Percentiles rank a stretch among this genome's conserved stretches.
Evolutionary conservation across 441 rosid species (phyloP).

Genomic region (Melastoma candidum): DNA sequence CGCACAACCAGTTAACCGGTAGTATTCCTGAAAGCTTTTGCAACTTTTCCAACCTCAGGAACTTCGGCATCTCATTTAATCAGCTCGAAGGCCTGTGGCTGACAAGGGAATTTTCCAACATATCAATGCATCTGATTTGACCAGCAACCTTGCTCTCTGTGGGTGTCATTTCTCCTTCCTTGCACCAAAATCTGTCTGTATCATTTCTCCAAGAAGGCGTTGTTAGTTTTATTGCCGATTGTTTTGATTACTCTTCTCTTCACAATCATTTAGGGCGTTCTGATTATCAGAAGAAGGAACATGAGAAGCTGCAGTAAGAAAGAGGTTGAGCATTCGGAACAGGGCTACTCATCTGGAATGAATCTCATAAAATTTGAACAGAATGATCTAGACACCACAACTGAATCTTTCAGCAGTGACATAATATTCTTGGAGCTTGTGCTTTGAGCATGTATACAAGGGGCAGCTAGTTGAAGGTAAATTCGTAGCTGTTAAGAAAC

Average conservation of each 20-base stretch:
- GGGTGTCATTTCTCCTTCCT: conserved; percentile 34
- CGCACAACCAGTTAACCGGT: conserved; percentile 53
- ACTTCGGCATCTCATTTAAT: conserved; percentile 60
- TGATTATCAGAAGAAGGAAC: conserved; percentile 15
- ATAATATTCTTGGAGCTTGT: conserved; percentile 63
- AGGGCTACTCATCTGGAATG: conserved; percentile 31
- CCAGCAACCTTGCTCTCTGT: conserved; percentile 62
- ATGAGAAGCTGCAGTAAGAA: conserved; percentile 21
- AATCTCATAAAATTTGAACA: conserved; percentile 48
- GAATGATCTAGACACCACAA: conserved; percentile 52
- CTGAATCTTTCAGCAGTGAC: conserved; percentile 37
- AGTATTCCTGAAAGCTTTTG: conserved; percentile 54
- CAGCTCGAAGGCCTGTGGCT: conserved; percentile 60
- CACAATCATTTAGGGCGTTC: conserved; percentile 22
- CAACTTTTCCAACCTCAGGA: conserved; percentile 44
- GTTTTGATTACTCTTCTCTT: conserved; percentile 33
- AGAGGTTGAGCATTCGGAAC: conserved; percentile 26
- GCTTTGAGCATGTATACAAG: conserved; percentile 73
- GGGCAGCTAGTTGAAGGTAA: conserved; percentile 53
- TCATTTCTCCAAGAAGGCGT: conserved; percentile 34
- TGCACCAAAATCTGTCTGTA: conserved; percentile 37
- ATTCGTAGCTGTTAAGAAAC: conserved; percentile 54
- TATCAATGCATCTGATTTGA: conserved; percentile 33
- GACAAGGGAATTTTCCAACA: conserved; percentile 51
- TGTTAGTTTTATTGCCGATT: conserved; percentile 30